Evolutionary conservation across 441 rosid species (phyloP).

Genomic region (Manihot esculenta): DNA sequence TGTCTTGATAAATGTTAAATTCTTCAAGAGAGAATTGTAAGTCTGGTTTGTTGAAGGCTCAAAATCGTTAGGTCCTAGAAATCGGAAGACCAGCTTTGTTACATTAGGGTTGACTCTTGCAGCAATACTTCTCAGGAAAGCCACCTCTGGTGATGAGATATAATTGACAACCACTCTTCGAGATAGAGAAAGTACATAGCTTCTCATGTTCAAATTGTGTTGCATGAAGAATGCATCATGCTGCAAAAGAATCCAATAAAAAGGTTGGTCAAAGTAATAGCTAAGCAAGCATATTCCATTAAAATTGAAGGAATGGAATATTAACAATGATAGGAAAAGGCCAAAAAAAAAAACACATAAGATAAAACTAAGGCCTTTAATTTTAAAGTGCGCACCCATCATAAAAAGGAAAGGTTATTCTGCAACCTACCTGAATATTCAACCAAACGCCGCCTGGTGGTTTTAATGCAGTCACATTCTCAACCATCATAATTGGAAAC

Average conservation of each 20-base stretch:
- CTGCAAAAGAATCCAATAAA: conserved; percentile 42
- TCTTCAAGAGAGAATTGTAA: conserved; percentile 51
- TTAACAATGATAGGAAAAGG: not conserved
- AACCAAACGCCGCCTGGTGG: conserved; percentile 61
- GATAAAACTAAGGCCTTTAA: not conserved
- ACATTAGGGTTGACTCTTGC: conserved; percentile 37
- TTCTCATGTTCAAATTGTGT: conserved; percentile 73
- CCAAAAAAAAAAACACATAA: not conserved
- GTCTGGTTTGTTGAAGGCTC: conserved; percentile 82
- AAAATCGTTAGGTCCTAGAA: conserved; percentile 37
- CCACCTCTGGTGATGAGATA: conserved; percentile 85
- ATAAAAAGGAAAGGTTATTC: not conserved
- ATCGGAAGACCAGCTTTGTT: conserved; percentile 66
- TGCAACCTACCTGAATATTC: conserved; percentile 70
- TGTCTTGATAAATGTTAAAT: conserved; percentile 72
- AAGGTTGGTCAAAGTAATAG: conserved; percentile 20
- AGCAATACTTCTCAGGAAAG: conserved; percentile 55
- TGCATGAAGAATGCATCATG: conserved; percentile 64
- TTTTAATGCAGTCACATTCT: conserved; percentile 37
- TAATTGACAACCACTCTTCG: conserved; percentile 43
- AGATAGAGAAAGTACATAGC: conserved; percentile 45
- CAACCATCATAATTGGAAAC: conserved; percentile 41
- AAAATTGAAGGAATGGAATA: conserved; percentile 5
- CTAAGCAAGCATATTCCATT: not conserved
- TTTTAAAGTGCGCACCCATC: not conserved